These are phyloP conservation scores for Bretschneidera sinensis DNA, from an alignment of 345 rosid genomes.

Conservation along the genomic window DNA sequence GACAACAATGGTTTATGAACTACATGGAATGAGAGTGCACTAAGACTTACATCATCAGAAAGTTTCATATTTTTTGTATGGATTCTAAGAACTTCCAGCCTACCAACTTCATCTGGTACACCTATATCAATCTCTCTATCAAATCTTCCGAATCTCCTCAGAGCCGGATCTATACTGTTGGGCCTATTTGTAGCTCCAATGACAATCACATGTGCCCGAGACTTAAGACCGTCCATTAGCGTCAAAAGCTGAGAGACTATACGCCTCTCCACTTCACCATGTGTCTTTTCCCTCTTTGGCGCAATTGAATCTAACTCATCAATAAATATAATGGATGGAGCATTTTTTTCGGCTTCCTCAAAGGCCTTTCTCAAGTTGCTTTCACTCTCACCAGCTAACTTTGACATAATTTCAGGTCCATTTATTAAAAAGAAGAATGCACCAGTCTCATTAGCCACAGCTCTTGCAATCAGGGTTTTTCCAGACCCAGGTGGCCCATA, in stretches of 20 bases:
- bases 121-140: slow-evolving; percentile 49
- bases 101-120: slow-evolving; percentile 47
- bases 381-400: slow-evolving; percentile 13
- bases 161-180: slow-evolving; percentile 45
- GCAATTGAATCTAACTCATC: slow-evolving; percentile 44
- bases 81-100: slow-evolving; percentile 45
- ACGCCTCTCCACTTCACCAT: slow-evolving; percentile 34
- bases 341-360: slow-evolving; percentile 10
- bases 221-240: slow-evolving; percentile 25
- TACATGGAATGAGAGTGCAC: not conserved
- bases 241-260: slow-evolving; percentile 13
- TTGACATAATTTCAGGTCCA: slow-evolving; percentile 9
- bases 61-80: slow-evolving; percentile 53
- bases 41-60: slow-evolving; percentile 32
- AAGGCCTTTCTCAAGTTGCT: slow-evolving; percentile 10
- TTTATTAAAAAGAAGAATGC: slow-evolving; percentile 9
- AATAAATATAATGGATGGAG: slow-evolving; percentile 24
- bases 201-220: slow-evolving; percentile 44
- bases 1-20: not conserved
- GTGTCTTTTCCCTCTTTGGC: slow-evolving; percentile 37
- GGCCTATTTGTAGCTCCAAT: slow-evolving; percentile 53
- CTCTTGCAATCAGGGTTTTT: slow-evolving; percentile 8
- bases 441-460: slow-evolving; percentile 9
- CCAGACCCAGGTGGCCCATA: slow-evolving; percentile 6
- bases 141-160: slow-evolving; percentile 50